These are phyloP conservation scores for Botryosphaeria agaves DNA, from an alignment of 2,329 filamentous ascomycete species.

Conservation along the genomic window DNA sequence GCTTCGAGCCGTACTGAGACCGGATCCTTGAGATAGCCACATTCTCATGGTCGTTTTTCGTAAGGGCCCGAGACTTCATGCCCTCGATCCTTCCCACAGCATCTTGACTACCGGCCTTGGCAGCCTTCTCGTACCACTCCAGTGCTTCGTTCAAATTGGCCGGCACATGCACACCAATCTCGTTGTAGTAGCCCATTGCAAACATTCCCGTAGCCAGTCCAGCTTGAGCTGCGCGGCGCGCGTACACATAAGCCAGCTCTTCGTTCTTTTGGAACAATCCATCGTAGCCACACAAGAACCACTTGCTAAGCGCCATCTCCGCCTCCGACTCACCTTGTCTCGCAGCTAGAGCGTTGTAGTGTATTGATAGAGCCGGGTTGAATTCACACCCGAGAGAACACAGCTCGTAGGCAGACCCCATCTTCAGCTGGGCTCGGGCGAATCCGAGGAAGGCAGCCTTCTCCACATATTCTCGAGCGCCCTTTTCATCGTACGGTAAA, in stretches of 20 bases:
- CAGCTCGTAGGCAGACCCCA: conserved; percentile 90
- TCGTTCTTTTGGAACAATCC: conserved; percentile 91
- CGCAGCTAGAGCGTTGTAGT: conserved; percentile 89
- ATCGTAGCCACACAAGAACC: conserved; percentile 94
- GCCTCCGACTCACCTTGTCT: conserved; percentile 87
- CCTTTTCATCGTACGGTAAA: conserved; percentile 53
- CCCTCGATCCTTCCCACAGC: conserved; percentile 68
- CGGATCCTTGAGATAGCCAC: conserved; percentile 77
- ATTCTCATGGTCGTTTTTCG: conserved; percentile 82
- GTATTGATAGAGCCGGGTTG: conserved; percentile 76
- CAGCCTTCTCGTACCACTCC: conserved; percentile 80
- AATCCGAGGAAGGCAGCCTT: conserved; percentile 94
- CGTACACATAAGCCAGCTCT: conserved; percentile 79
- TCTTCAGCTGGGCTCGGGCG: conserved; percentile 89
- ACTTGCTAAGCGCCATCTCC: conserved; percentile 91
- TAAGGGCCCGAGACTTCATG: conserved; percentile 61
- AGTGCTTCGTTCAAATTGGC: conserved; percentile 68
- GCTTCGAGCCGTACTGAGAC: conserved; percentile 33
- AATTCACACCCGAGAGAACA: conserved; percentile 91
- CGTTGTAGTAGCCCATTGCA: conserved; percentile 91
- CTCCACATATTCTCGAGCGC: conserved; percentile 76
- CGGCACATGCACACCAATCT: conserved; percentile 86
- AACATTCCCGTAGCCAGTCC: conserved; percentile 87
- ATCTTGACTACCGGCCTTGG: conserved; percentile 82
- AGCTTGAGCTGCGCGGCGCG: conserved; percentile 64